A percentile compares a stretch with the other conserved stretches of the same genome.
These are phyloP conservation scores for Plasmodium chabaudi DNA, from an alignment of 169 alveolate species.

Conservation along the genomic window DNA sequence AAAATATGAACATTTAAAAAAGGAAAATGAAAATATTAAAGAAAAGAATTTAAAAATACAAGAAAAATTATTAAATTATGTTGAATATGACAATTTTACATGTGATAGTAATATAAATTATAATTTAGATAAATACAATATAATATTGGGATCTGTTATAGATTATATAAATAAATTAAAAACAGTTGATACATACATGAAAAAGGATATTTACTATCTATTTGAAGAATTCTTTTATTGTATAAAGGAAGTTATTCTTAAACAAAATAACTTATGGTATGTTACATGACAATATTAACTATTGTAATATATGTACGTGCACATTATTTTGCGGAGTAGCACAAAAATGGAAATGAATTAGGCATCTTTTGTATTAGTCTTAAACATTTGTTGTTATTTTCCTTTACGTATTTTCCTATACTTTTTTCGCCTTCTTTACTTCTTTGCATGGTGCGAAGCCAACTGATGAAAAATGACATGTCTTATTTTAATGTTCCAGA, in stretches of 20 bases:
- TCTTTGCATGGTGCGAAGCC: background rate
- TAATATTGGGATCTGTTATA: constrained; percentile 14
- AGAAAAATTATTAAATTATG: constrained; percentile 16
- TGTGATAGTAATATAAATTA: constrained; percentile 31
- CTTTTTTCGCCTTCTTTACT: background rate
- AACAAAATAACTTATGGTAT: constrained; percentile 56
- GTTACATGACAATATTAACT: background rate
- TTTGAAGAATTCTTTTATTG: constrained; percentile 45
- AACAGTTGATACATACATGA: constrained; percentile 23
- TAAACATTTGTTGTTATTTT: no score
- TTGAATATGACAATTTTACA: constrained; percentile 24
- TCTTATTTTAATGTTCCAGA: constrained; percentile 28
- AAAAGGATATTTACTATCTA: constrained; percentile 15
- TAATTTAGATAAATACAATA: constrained; percentile 27
- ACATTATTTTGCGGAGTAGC: background rate
- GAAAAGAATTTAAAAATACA: constrained; percentile 49
- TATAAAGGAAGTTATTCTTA: constrained; percentile 48
- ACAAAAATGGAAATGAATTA: background rate
- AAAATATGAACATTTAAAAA: constrained; percentile 13
- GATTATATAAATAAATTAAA: constrained; percentile 50
- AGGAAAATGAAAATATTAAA: constrained; percentile 50
- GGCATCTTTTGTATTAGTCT: background rate
- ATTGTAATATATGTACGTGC: background rate
- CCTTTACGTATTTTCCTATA: no score
- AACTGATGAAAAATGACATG: constrained; percentile 60